phyloP scores from a whole-genome alignment of 2,329 filamentous ascomycete genomes.

The Verticillium nonalfalfae region DNA sequence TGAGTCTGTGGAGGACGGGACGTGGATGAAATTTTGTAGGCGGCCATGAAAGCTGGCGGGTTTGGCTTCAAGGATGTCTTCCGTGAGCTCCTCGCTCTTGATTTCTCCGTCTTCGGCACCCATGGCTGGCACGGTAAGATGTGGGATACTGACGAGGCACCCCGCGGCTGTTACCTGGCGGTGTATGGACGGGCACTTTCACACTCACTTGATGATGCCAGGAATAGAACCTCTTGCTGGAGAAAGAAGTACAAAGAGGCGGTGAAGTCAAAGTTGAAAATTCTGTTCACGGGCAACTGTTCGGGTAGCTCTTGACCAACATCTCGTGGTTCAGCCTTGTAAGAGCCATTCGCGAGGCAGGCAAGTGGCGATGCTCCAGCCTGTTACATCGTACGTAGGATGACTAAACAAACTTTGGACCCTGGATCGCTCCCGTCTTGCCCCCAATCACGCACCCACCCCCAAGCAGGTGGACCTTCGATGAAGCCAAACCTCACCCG shows the following conservation, averaged over 20 bases:
- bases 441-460: not conserved
- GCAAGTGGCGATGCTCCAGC: not conserved
- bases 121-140: not conserved
- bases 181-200: not conserved
- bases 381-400: not conserved
- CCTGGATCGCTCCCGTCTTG: not conserved
- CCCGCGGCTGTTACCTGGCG: not conserved
- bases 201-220: too few species aligned
- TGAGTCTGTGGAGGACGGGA: not conserved
- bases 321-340: not conserved
- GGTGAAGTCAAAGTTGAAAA: too few species aligned
- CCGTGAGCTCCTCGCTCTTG: not conserved
- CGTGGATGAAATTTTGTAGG: slow-evolving; percentile 37
- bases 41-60: slow-evolving; percentile 35
- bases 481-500: too few species aligned
- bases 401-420: not conserved
- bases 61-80: slow-evolving; percentile 1
- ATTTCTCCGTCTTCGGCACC: not conserved
- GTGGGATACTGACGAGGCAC: too few species aligned
- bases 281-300: too few species aligned
- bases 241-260: too few species aligned
- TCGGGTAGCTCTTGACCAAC: too few species aligned
- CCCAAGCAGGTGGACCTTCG: too few species aligned
- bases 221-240: too few species aligned
- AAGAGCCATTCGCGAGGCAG: not conserved